Base-by-base conservation (phyloP, 768 basidiomycete genomes). In the Lentinula raphanica region DNA sequence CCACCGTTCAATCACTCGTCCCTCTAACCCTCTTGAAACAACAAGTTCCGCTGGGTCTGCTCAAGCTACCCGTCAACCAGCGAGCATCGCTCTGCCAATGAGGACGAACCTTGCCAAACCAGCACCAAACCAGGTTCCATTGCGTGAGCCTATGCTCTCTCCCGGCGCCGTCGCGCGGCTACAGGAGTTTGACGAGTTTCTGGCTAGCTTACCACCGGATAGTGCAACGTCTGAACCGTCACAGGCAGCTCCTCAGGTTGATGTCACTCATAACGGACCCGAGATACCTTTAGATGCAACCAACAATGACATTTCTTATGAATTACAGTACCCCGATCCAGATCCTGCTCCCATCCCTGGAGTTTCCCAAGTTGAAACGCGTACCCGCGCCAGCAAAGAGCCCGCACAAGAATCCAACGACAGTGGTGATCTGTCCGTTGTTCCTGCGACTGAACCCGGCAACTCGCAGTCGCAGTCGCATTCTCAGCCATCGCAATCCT, bases 401-500 rank as follows among this genome's bases (percentile, higher is more conserved):
- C n/a, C n/a, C n/a, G n/a, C n/a, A 35, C 32, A 5, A 35, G 13
- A 35, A 13, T 8, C 13, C 32, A 8, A 35, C 32, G 13, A n/a
- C 7, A 58, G 32, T 27, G 28, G n/a, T 15, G 40, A 54, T n/a
- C 19, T 21, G 9, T 63, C 60, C 31, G n/a, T 69, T 25, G 69
- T 72, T 3, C 71, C 72, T 3, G 71, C 70, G 50, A 72, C 72
- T 0, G 67, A 72, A 32, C 69, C 63, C 1, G 71, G 72, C 3
- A 59, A 60, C 19, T 56, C 49, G 25, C 70, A 66, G 54, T 54
- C 59, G 7, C 68, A 63, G 6, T 17, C 23, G 13, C 28, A 35
- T 21, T 40, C 21, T n/a, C 40, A 23, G 31, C 29, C 36, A 17
- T 35, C 13, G n/a, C n/a, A n/a, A 4, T 42, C 54, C 25, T 39